Conservation (phyloP, 345 rosid genomes). For the Pugionium dolabratum region DNA sequence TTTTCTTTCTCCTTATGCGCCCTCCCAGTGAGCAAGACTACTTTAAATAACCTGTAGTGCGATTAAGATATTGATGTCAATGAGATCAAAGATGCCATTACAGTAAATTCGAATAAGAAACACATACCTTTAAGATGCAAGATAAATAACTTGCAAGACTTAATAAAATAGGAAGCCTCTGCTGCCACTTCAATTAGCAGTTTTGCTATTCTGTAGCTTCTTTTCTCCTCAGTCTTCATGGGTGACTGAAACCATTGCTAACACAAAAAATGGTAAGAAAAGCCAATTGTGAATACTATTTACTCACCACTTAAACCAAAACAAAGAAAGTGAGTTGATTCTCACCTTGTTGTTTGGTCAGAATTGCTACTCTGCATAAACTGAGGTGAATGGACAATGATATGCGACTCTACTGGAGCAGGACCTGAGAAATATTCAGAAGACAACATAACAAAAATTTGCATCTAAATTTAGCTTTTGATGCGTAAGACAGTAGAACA, state of each 20-base stretch:
- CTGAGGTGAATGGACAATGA: constrained; percentile 71
- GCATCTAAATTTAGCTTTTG: background rate
- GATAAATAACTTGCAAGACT: constrained; percentile 37
- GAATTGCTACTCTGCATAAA: constrained; percentile 72
- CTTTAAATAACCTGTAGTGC: constrained; percentile 26
- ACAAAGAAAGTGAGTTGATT: constrained; percentile 2
- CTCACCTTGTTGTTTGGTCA: constrained; percentile 82
- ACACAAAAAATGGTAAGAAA: background rate
- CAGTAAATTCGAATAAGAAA: background rate
- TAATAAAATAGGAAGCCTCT: constrained; percentile 36
- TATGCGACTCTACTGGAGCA: constrained; percentile 61
- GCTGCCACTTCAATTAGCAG: constrained; percentile 27
- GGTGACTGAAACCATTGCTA: constrained; percentile 34
- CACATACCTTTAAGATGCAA: constrained; percentile 36
- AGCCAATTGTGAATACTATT: background rate
- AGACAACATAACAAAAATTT: constrained; percentile 1
- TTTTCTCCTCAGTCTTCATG: constrained; percentile 39
- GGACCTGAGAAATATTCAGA: constrained; percentile 32
- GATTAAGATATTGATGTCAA: background rate
- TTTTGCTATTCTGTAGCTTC: constrained; percentile 24
- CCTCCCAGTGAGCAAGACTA: constrained; percentile 34
- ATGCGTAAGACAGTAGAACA: constrained; percentile 8
- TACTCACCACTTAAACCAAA: background rate
- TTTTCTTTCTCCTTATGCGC: constrained; percentile 27
- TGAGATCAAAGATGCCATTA: background rate